Base-by-base conservation (phyloP, 164 flowering plant genomes). In the Paratinospora sagittata region DNA sequence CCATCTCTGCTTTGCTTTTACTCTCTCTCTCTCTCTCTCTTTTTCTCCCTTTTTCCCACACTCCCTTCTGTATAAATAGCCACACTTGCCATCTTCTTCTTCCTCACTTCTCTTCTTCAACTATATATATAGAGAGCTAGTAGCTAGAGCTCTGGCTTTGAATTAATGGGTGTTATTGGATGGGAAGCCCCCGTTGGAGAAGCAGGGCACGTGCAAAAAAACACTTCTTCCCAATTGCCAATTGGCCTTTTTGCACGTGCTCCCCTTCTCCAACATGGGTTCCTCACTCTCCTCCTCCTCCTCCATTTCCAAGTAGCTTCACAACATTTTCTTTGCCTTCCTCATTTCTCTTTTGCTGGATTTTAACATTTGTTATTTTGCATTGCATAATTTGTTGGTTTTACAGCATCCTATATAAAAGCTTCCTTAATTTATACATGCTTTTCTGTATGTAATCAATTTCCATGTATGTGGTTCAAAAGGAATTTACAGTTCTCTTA, bases 141-240 rank as follows among this genome's bases (percentile, higher is more conserved):
- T 9, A 61, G 34, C 47, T 65, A 47, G 21, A 30, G 58, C n/a
- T 52, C 6, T 52, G n/a, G n/a, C n/a, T n/a, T n/a, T n/a, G n/a
- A n/a, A n/a, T n/a, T n/a, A n/a, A n/a, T n/a, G n/a, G n/a, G n/a
- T n/a, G 5, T 11, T 24, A 52, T 37, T 30, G 10, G 84, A 82
- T 74, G 91, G 37, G 89, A 62, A 80, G 81, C 86, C 87, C 89
- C 78, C 76, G 96, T 75, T 90, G 96, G 96, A 90, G 96, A 90
- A 90, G 92, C 96, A 90, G 96, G 96, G 96, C 92, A 90, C 96
- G 96, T 90, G 96, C 96, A 87, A 82, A 68, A 12, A 11, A 21
- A 0, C n/a, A n/a, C 58, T 10, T 67, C 57, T 19, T 64, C 41
- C 45, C 8, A n/a, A 17, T 19, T 63, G 10, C 27, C 34, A 10